Percentiles rank a stretch among this genome's conserved stretches.
These are phyloP conservation scores for Cucumis melo DNA, from an alignment of 306 rosid species.

Conservation along the genomic window DNA sequence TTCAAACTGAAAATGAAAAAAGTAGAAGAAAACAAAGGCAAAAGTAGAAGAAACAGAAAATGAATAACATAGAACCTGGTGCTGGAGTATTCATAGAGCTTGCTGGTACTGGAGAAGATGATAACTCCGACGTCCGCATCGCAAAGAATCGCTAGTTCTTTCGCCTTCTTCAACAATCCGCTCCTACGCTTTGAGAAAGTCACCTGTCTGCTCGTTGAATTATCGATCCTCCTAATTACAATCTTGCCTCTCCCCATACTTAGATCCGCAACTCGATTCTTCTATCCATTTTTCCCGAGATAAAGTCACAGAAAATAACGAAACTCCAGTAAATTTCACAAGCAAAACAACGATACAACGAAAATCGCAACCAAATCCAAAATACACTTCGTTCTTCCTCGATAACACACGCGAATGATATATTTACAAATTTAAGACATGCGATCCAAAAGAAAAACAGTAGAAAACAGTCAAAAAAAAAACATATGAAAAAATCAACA, in stretches of 20 bases:
- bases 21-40: constrained; percentile 6
- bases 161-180: constrained; percentile 84
- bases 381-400: neutral
- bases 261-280: neutral
- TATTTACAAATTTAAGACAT: neutral
- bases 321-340: neutral
- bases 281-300: neutral
- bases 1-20: neutral
- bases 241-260: constrained; percentile 94
- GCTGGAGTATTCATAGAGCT: constrained; percentile 75
- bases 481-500: neutral
- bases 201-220: constrained; percentile 85
- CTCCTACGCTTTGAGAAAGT: constrained; percentile 80
- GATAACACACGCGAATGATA: neutral
- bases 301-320: neutral
- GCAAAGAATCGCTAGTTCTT: constrained; percentile 80
- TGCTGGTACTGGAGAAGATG: constrained; percentile 84
- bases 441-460: neutral
- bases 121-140: constrained; percentile 86
- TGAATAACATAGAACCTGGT: constrained; percentile 33
- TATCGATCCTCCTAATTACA: constrained; percentile 88
- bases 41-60: neutral
- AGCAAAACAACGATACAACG: neutral
- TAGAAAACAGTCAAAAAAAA: neutral
- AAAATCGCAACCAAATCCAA: neutral